Conservation (phyloP, 495 filamentous ascomycete species). For the Hyaloscypha bicolor region DNA sequence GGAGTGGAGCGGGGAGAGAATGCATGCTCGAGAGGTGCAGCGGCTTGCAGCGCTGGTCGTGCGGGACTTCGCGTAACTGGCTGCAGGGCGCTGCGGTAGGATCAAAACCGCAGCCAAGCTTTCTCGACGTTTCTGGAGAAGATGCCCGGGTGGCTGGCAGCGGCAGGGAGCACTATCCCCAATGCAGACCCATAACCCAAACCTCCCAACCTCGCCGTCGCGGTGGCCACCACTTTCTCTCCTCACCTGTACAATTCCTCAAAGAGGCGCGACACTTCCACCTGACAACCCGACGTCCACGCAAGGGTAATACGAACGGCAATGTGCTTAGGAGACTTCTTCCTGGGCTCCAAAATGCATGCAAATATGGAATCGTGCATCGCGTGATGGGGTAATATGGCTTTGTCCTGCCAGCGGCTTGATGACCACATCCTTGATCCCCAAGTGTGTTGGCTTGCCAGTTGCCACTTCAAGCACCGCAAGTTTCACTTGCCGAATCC, state of each 20-base stretch:
- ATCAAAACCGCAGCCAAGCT: no score
- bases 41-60: no score
- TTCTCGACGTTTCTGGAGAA: no score
- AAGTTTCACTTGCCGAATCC: not conserved
- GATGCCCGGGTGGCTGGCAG: no score
- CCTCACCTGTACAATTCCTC: no score
- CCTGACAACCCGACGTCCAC: not conserved
- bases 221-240: no score
- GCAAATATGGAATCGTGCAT: not conserved
- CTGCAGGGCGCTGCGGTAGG: no score
- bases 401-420: not conserved
- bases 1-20: not conserved
- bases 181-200: no score
- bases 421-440: not conserved
- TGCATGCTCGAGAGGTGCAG: not conserved
- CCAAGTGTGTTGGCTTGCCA: not conserved
- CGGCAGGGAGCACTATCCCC: no score
- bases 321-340: not conserved
- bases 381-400: not conserved
- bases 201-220: no score
- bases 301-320: not conserved
- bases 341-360: not conserved
- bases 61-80: no score
- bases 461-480: not conserved
- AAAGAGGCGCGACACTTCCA: no score